These are phyloP conservation scores for Penicillium turbatum DNA, from an alignment of 495 filamentous ascomycete genomes.

Conservation along the genomic window DNA sequence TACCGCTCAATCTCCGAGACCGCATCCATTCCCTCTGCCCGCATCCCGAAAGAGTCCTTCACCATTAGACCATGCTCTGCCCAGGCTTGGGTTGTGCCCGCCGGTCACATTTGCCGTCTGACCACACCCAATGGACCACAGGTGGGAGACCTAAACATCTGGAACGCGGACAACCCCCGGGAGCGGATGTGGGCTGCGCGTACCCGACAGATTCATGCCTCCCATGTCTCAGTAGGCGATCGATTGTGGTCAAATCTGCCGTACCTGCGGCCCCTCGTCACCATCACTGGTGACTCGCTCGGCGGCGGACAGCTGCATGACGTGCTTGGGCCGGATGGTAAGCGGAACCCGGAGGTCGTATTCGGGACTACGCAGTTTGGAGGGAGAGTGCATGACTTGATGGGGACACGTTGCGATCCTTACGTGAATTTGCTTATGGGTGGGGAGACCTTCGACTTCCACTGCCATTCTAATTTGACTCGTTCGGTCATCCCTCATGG, in stretches of 20 bases:
- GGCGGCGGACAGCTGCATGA: slow-evolving; percentile 51
- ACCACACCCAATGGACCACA: slow-evolving; percentile 72
- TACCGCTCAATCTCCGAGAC: slow-evolving; percentile 41
- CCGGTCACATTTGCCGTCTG: slow-evolving; percentile 62
- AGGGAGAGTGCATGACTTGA: slow-evolving; percentile 63
- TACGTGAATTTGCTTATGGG: slow-evolving; percentile 70
- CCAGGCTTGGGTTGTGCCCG: slow-evolving; percentile 57
- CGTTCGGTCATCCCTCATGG: slow-evolving; percentile 65
- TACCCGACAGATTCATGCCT: slow-evolving; percentile 71
- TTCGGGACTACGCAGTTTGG: slow-evolving; percentile 45
- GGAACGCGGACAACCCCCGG: slow-evolving; percentile 68
- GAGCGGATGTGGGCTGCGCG: slow-evolving; percentile 77
- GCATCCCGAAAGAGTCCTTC: slow-evolving; percentile 34
- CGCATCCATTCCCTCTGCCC: slow-evolving; percentile 29
- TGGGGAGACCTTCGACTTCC: slow-evolving; percentile 67
- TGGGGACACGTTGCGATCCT: slow-evolving; percentile 74
- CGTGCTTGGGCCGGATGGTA: slow-evolving; percentile 35
- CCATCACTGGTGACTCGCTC: slow-evolving; percentile 67
- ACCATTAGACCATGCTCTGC: slow-evolving; percentile 51
- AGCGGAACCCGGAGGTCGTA: slow-evolving; percentile 30
- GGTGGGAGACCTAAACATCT: slow-evolving; percentile 79
- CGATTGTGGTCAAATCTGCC: slow-evolving; percentile 73
- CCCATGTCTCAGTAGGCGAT: slow-evolving; percentile 65
- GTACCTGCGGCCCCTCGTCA: slow-evolving; percentile 68
- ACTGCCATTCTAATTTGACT: slow-evolving; percentile 77